Percentiles rank a stretch among this genome's conserved stretches.
Conservation (phyloP, 371 early-diverging fungal species). For the Dichotomocladium elegans region DNA sequence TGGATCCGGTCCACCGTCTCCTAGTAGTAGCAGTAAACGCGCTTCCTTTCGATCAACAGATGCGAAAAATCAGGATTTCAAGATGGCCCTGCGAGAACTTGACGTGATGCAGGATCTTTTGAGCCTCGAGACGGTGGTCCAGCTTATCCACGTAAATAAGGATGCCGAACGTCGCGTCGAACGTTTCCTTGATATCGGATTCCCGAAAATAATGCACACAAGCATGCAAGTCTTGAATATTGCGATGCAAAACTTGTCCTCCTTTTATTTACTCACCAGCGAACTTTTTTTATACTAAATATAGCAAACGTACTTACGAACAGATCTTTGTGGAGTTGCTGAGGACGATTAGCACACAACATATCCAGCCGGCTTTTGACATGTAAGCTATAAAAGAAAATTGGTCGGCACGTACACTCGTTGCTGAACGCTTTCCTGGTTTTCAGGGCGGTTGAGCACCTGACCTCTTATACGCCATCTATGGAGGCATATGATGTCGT, state of each 20-base stretch:
- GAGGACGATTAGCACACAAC: conserved; percentile 53
- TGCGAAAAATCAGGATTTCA: conserved; percentile 3
- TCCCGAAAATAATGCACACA: conserved; percentile 18
- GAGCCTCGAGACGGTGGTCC: conserved; percentile 73
- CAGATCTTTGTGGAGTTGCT: conserved; percentile 60
- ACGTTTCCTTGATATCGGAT: conserved; percentile 21
- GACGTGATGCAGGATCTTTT: conserved; percentile 63
- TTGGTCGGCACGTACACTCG: not conserved
- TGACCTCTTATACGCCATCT: conserved; percentile 50
- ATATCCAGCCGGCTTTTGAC: conserved; percentile 69
- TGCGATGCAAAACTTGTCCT: not conserved
- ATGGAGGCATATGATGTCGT: conserved; percentile 17
- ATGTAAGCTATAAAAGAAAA: conserved; percentile 28
- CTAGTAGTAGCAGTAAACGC: conserved; percentile 2
- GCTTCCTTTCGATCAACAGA: conserved; percentile 12
- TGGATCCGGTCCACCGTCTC: conserved; percentile 1
- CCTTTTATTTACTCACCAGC: too few species aligned
- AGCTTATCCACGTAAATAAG: conserved; percentile 78
- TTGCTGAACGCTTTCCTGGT: not conserved
- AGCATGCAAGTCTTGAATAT: conserved; percentile 18
- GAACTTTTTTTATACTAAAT: too few species aligned
- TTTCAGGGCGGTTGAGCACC: conserved; percentile 54
- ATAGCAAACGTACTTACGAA: conserved; percentile 54
- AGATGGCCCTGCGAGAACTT: conserved; percentile 19
- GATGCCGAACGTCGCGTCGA: conserved; percentile 66